These are phyloP conservation scores for Psophocarpus tetragonolobus DNA, from an alignment of 306 rosid genomes.

Conservation along the genomic window DNA sequence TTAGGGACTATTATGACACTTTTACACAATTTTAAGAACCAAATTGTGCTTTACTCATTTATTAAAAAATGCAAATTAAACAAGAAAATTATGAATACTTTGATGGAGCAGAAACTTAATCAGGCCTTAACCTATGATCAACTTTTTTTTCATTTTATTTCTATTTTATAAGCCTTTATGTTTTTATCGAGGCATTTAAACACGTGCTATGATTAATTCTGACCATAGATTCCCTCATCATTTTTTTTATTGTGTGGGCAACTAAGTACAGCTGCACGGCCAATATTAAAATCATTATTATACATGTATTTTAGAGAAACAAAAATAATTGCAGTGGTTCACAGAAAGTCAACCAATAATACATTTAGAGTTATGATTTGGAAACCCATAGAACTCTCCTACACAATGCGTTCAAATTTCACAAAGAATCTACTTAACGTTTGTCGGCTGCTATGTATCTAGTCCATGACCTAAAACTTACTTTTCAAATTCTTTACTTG, in stretches of 20 bases:
- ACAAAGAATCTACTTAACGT: slow-evolving; percentile 37
- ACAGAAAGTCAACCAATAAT: not conserved
- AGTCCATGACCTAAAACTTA: not conserved
- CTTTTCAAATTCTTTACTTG: slow-evolving; percentile 37
- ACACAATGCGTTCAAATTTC: slow-evolving; percentile 22
- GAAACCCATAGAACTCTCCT: not conserved
- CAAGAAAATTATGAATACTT: not conserved
- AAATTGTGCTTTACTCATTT: too few species aligned
- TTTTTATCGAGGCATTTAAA: not conserved
- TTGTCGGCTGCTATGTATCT: not conserved
- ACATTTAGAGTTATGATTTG: not conserved
- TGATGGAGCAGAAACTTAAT: not conserved
- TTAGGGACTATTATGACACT: too few species aligned
- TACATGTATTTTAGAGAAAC: not conserved
- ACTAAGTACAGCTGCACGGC: not conserved
- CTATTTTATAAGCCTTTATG: not conserved
- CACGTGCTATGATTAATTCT: not conserved
- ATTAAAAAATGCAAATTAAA: too few species aligned
- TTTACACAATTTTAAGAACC: too few species aligned
- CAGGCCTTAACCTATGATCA: not conserved
- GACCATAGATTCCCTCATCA: not conserved
- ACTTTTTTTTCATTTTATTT: not conserved
- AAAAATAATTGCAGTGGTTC: not conserved
- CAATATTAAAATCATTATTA: not conserved
- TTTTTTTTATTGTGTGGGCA: not conserved